Base-by-base conservation (phyloP, 805 yeast species). In the Monosporozyma unispora region DNA sequence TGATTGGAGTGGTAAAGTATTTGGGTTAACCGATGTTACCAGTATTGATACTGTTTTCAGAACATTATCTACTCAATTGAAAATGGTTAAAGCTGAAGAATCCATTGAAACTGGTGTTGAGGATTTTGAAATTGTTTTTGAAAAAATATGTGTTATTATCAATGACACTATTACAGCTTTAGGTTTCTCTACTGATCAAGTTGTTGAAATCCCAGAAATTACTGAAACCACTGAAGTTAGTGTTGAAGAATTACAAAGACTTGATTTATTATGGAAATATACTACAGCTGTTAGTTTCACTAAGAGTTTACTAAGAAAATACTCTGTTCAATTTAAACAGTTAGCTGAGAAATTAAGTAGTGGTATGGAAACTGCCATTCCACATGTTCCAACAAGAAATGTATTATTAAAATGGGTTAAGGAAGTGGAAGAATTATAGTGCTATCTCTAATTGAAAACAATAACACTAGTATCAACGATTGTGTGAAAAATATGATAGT, bases 21-120 rank as follows among this genome's bases (percentile, higher is more conserved):
- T 69, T 46, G 70, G 74, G 4, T 61, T 77, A 10, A 67, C 68
- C 8, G 78, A 78, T 53, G 62, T 70, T 16, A 72, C 77, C 47
- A 72, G 76, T 0, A 69, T 70, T 47, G 82, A 78, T 52, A 60
- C 71, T 4, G 59, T 72, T 19, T 66, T 69, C 44, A 68, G 73
- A 55, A 63, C 66, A 7, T 55, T 73, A 49, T 58, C 66, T 3
- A 61, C 58, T 46, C 51, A 56, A 39, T 12, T 53, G 1, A 44
- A 50, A 12, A 9, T 8, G 4, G 22, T 21, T 39, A 39, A 21
- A 19, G 21, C 27, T 8, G 42, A 39, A 39, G 42, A 39, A 39
- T 55, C 63, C 4, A 62, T 59, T 31, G 50, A 56, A 31, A 61
- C 61, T 37, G 52, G 57, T 31, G 57, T 60, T 4, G 63, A 58